Percentiles rank a stretch among this genome's conserved stretches.
phyloP scores from a whole-genome alignment of 2,329 filamentous ascomycete genomes.

The Bipolaris victoriae region DNA sequence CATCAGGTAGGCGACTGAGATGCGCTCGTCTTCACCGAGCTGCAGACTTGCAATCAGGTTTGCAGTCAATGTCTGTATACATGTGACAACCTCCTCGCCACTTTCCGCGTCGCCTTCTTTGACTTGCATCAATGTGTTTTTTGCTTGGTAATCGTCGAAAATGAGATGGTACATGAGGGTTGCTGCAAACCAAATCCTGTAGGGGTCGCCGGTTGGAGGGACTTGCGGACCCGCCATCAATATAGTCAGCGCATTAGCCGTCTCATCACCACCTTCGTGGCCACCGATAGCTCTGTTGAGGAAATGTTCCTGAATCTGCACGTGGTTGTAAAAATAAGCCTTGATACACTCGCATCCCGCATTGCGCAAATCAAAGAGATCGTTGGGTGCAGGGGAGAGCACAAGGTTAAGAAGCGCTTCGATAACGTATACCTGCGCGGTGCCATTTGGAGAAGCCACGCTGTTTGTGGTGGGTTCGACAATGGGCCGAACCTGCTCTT shows the following conservation, averaged over 20 bases:
- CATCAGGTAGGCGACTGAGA: conserved; percentile 87
- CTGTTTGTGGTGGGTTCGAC: conserved; percentile 54
- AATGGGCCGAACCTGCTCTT: conserved; percentile 75
- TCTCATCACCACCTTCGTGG: conserved; percentile 78
- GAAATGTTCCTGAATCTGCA: conserved; percentile 83
- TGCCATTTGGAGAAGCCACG: conserved; percentile 55
- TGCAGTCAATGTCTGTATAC: conserved; percentile 84
- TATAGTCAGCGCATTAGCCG: conserved; percentile 86
- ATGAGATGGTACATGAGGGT: conserved; percentile 86
- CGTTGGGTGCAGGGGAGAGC: conserved; percentile 68
- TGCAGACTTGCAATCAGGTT: conserved; percentile 84
- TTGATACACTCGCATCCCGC: conserved; percentile 90
- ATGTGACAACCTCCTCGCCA: conserved; percentile 94
- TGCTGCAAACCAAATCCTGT: conserved; percentile 87
- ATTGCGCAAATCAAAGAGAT: conserved; percentile 78
- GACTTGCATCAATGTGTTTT: conserved; percentile 78
- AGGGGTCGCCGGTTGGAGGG: conserved; percentile 74
- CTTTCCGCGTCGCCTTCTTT: conserved; percentile 86
- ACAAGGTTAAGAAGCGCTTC: conserved; percentile 87
- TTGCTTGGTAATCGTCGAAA: conserved; percentile 79
- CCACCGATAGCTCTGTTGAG: conserved; percentile 87
- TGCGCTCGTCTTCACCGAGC: conserved; percentile 75
- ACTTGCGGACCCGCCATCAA: conserved; percentile 71
- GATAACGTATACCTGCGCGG: conserved; percentile 80
- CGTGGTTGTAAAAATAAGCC: conserved; percentile 85